Conservation (phyloP, 2,329 filamentous ascomycete species). For the Fusarium tjaetaba region DNA sequence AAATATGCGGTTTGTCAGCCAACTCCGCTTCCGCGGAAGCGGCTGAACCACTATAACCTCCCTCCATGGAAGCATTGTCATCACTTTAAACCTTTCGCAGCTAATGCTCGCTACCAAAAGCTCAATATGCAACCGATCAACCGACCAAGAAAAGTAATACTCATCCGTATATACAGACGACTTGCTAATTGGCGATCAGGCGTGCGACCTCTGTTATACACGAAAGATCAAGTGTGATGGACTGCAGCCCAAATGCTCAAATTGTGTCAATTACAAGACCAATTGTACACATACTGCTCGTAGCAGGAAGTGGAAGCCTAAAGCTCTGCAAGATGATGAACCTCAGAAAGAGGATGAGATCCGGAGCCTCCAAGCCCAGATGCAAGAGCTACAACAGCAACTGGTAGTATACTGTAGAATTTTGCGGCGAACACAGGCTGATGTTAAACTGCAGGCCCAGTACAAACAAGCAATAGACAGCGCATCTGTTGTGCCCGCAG, state of each 20-base stretch:
- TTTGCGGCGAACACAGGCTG: fast-evolving
- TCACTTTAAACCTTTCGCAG: background rate
- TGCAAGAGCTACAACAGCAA: background rate
- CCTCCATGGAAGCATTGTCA: background rate
- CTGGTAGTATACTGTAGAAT: background rate
- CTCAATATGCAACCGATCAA: background rate
- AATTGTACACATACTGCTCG: background rate
- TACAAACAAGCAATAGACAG: background rate
- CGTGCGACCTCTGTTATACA: slow-evolving; percentile 13
- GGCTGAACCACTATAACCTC: background rate
- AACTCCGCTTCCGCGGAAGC: slow-evolving; percentile 13
- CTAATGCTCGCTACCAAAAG: no score
- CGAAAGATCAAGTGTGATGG: slow-evolving; percentile 16
- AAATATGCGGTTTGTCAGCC: slow-evolving; percentile 9
- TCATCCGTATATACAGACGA: fast-evolving
- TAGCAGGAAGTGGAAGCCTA: slow-evolving; percentile 11
- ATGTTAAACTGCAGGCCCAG: background rate
- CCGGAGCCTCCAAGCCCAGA: background rate
- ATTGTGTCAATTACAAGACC: slow-evolving; percentile 1
- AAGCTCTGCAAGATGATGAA: background rate
- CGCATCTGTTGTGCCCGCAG: fast-evolving
- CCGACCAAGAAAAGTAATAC: background rate
- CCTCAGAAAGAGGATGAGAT: background rate
- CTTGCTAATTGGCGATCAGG: background rate
- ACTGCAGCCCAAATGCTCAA: slow-evolving; percentile 1